Evolutionary conservation across 1,139 yeast genomes (phyloP).

Genomic region (Debaryomyces sp.): DNA sequence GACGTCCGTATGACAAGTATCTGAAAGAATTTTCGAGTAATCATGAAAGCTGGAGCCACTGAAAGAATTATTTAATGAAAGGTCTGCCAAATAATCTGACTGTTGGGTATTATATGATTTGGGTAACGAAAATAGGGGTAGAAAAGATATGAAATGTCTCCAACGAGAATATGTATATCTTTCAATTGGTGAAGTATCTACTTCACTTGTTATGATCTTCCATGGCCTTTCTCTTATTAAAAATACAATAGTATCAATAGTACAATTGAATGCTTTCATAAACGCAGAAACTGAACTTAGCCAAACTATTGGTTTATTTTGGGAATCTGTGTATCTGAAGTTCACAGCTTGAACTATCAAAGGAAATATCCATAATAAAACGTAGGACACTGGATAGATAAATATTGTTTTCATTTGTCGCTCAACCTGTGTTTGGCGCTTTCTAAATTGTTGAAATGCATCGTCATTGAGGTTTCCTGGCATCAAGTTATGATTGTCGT

Average conservation of each 20-base stretch:
- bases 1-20: neutral
- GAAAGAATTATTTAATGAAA: neutral
- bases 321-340: constrained; percentile 46
- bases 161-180: neutral
- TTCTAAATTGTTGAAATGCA: constrained; percentile 58
- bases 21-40: neutral
- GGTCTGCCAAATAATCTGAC: neutral
- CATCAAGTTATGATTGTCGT: constrained; percentile 21
- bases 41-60: neutral
- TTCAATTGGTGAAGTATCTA: neutral
- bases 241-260: constrained; percentile 76
- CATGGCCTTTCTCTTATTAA: constrained; percentile 79
- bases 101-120: neutral
- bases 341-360: constrained; percentile 67
- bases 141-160: constrained; percentile 6
- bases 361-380: constrained; percentile 82
- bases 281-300: constrained; percentile 67
- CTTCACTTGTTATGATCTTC: constrained; percentile 27
- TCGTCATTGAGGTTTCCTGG: constrained; percentile 44
- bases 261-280: constrained; percentile 80
- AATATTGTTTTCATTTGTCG: constrained; percentile 80
- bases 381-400: constrained; percentile 80
- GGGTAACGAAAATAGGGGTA: constrained; percentile 7
- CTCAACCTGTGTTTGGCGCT: constrained; percentile 47
- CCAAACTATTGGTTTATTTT: constrained; percentile 62